These are phyloP conservation scores for Brachypodium distachyon DNA, from an alignment of 202 grass and related monocot genomes.

Conservation along the genomic window DNA sequence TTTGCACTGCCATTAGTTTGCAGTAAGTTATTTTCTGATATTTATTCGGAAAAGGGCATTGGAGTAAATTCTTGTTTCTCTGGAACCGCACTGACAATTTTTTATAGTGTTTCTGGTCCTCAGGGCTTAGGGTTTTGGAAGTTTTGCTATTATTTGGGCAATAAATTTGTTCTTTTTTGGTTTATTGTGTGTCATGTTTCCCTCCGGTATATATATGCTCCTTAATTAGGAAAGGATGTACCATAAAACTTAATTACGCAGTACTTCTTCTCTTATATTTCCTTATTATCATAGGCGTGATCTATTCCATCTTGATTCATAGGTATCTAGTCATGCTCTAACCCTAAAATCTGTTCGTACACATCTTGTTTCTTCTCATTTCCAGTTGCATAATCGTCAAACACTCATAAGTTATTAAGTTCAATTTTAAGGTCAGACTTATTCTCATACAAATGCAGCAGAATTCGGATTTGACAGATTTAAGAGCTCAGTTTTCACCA, in stretches of 20 bases:
- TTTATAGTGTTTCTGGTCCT: neutral
- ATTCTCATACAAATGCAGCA: neutral
- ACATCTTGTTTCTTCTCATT: conserved; percentile 1
- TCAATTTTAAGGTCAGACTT: neutral
- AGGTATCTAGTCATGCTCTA: neutral
- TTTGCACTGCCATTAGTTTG: neutral
- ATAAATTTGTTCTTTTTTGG: neutral
- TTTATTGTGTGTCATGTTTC: neutral
- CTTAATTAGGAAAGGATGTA: no score
- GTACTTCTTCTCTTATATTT: no score
- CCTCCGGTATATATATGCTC: neutral
- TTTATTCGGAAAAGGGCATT: neutral
- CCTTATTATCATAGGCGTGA: no score
- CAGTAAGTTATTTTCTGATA: neutral
- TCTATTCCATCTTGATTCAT: no score
- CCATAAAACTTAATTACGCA: no score
- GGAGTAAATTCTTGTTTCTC: no score
- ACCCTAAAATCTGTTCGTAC: neutral
- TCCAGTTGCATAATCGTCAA: neutral
- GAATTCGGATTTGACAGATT: neutral
- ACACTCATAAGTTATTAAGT: neutral
- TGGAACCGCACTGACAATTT: neutral
- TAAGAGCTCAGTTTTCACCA: neutral
- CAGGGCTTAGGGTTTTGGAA: neutral
- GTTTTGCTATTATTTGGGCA: neutral